Evolutionary conservation across 1,284 basidiomycete species (phyloP), one percentile per base, ranked within the genome.

Genomic region (Rhodotorula sp.): DNA sequence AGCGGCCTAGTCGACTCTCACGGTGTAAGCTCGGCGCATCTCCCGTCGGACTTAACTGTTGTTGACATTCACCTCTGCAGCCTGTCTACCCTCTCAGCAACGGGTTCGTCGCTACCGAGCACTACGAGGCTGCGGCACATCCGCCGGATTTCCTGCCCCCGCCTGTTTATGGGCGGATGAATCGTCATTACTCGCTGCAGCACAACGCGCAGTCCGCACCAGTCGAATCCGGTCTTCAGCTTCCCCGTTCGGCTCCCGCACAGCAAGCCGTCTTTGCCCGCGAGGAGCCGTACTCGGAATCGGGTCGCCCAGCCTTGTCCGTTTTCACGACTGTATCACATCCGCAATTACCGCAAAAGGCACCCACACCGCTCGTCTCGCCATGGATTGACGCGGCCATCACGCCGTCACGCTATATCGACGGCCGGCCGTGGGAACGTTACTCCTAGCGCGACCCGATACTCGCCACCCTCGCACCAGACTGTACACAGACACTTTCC

Each of bases 371-470:
- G 0, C 31, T 67, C 31, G 14, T 64, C 28, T 64, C 65, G 31
- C 66, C 62, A 0, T 71, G 70, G 70, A 61, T 68, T 58, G 66
- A 71, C 47, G 31, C 66, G 7, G 64, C 66, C 18, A 61, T 66
- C 34, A 71, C 70, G 19, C 70, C 70, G 1, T 68, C 70, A 1
- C 70, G 70, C 21, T 71, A 71, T 52, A 31, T 61, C 10, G 59
- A 34, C 15, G 62, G 59, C n/a, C 26, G 15, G 2, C 47, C 54
- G 7, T 64, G 62, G 62, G 62, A 64, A 28, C 62, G 62, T 2
- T 62, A 26, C 61, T 31, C 38, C 38, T 43, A 43, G 38, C 38
- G 12, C 8, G 38, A 43, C 38, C 8, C 38, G 10, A 1, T 2
- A 12, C 38, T 43, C 38, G 38, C 38, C 38, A 10, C 10, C 38